Conservation (phyloP, 176 grass and related monocot genomes). For the Oryza punctata region DNA sequence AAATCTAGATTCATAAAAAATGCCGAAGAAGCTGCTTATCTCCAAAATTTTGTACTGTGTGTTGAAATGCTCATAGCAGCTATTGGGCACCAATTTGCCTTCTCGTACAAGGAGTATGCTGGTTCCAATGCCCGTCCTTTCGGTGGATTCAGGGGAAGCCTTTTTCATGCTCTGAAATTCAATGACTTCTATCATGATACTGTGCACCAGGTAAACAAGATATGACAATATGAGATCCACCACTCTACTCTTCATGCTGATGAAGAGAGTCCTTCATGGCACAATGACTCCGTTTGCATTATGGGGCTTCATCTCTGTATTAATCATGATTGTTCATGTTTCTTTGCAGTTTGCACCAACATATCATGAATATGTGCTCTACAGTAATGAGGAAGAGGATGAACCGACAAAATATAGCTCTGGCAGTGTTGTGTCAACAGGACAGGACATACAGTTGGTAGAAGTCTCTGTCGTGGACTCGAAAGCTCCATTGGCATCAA, state of each 20-base stretch:
- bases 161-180: constrained; percentile 75
- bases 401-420: constrained; percentile 71
- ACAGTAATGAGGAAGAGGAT: constrained; percentile 62
- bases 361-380: constrained; percentile 92
- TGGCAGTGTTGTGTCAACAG: constrained; percentile 58
- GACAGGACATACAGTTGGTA: constrained; percentile 60
- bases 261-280: not conserved
- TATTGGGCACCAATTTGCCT: constrained; percentile 60
- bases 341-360: constrained; percentile 76
- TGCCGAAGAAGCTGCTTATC: constrained; percentile 73
- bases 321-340: constrained; percentile 3
- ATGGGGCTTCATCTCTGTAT: not conserved
- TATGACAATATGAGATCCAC: not conserved
- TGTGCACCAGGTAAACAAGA: constrained; percentile 83
- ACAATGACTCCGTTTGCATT: not conserved
- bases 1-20: constrained; percentile 79
- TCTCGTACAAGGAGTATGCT: constrained; percentile 82
- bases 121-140: constrained; percentile 64
- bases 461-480: constrained; percentile 33
- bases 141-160: constrained; percentile 69
- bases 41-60: constrained; percentile 84
- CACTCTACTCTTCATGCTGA: not conserved
- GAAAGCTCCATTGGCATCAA: constrained; percentile 33
- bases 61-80: constrained; percentile 91
- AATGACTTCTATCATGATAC: constrained; percentile 93